These are phyloP conservation scores for Heritiera littoralis DNA, from an alignment of 345 rosid species.

Conservation along the genomic window DNA sequence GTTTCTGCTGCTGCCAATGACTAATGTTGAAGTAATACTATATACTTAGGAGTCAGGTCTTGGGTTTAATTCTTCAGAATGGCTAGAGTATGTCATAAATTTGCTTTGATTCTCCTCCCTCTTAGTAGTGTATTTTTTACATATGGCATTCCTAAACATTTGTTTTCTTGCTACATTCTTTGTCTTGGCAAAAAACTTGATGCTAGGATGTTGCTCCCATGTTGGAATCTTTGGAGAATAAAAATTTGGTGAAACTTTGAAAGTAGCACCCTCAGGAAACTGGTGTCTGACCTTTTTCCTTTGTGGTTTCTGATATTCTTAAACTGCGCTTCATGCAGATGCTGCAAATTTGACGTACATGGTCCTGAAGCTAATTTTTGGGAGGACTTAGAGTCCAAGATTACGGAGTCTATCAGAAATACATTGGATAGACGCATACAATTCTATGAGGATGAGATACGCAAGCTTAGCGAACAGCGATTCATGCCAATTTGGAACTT, in stretches of 20 bases:
- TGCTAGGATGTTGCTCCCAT: background rate
- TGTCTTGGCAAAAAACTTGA: slow-evolving; percentile 3
- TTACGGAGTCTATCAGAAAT: slow-evolving; percentile 80
- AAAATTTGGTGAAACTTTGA: slow-evolving; percentile 1
- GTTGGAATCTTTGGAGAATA: background rate
- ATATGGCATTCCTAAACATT: slow-evolving; percentile 11
- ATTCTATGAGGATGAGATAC: slow-evolving; percentile 94
- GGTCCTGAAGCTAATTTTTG: slow-evolving; percentile 80
- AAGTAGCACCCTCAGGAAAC: background rate
- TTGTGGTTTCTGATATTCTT: slow-evolving; percentile 32
- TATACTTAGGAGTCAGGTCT: background rate
- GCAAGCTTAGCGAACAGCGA: slow-evolving; percentile 90
- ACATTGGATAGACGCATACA: slow-evolving; percentile 87
- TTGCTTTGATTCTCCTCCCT: background rate
- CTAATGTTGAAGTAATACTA: background rate
- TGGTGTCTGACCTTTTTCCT: background rate
- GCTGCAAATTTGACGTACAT: slow-evolving; percentile 88
- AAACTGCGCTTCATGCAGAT: slow-evolving; percentile 52
- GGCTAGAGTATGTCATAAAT: background rate
- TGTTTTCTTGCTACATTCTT: background rate
- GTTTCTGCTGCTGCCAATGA: background rate
- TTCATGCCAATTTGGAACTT: slow-evolving; percentile 97
- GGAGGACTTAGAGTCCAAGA: slow-evolving; percentile 90
- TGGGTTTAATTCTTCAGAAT: slow-evolving; percentile 5
- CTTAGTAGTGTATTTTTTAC: background rate